These are phyloP conservation scores for Alnus rubra DNA, from an alignment of 306 rosid genomes.

Conservation along the genomic window DNA sequence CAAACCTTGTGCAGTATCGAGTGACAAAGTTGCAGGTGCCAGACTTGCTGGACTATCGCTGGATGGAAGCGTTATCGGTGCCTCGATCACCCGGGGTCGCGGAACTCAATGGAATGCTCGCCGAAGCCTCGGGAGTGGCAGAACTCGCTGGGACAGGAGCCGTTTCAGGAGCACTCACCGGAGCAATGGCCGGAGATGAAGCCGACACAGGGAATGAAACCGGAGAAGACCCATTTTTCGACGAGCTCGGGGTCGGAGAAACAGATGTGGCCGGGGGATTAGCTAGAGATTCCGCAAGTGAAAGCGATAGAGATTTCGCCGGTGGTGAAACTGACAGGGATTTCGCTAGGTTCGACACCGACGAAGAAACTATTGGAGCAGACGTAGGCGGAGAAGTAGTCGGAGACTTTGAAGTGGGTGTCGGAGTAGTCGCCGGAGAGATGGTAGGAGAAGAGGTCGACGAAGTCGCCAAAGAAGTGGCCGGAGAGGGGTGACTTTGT, in stretches of 20 bases:
- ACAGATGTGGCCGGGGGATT: conserved; percentile 39
- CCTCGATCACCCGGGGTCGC: conserved; percentile 34
- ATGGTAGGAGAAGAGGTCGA: conserved; percentile 47
- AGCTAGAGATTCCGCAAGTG: conserved; percentile 7
- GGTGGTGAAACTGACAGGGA: conserved; percentile 34
- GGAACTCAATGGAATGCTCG: conserved; percentile 54
- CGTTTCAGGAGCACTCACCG: conserved; percentile 42
- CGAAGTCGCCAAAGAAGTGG: neutral
- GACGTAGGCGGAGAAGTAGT: conserved; percentile 45
- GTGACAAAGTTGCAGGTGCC: conserved; percentile 53
- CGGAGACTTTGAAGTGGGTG: conserved; percentile 62
- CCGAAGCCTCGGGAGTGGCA: conserved; percentile 42
- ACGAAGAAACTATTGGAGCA: conserved; percentile 31
- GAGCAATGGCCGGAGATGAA: conserved; percentile 42
- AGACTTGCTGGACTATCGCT: conserved; percentile 43
- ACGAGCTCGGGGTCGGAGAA: conserved; percentile 29
- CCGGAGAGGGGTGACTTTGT: conserved; percentile 29
- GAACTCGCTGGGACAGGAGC: conserved; percentile 51
- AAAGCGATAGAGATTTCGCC: neutral
- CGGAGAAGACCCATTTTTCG: neutral
- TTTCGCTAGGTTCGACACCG: conserved; percentile 12
- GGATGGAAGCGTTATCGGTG: conserved; percentile 59
- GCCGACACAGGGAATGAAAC: neutral
- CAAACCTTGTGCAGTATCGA: conserved; percentile 53
- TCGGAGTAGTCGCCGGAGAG: conserved; percentile 23